Percentiles rank a stretch among this genome's conserved stretches.
These are phyloP conservation scores for Polygonum maritimum DNA, from an alignment of 148 eudicot genomes.

Conservation along the genomic window DNA sequence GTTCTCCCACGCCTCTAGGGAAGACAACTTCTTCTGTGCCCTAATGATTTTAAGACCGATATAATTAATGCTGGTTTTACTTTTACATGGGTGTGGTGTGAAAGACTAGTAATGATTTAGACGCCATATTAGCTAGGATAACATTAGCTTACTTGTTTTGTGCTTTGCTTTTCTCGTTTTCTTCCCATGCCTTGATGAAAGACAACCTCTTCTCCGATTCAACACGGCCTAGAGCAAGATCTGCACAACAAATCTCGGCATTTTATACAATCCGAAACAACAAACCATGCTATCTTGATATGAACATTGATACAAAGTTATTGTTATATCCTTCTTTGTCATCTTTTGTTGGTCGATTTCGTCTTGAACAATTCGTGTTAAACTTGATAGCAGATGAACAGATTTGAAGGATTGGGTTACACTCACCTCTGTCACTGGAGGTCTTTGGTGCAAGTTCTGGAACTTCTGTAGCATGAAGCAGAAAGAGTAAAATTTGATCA, in stretches of 20 bases:
- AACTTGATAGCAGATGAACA: background rate
- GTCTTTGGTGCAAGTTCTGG: background rate
- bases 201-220: constrained; percentile 67
- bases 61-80: background rate
- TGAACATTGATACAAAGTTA: too few relatives aligned
- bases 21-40: constrained; percentile 57
- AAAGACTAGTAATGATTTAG: background rate
- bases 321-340: background rate
- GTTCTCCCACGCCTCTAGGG: constrained; percentile 61
- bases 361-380: background rate
- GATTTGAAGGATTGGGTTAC: background rate
- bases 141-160: constrained; percentile 18
- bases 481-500: background rate
- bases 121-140: background rate
- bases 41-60: constrained; percentile 19
- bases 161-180: constrained; percentile 60
- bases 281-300: background rate
- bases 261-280: background rate
- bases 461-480: background rate
- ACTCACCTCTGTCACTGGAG: background rate
- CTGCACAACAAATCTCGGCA: constrained; percentile 15
- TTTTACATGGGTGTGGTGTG: background rate
- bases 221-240: constrained; percentile 55
- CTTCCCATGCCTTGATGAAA: constrained; percentile 94
- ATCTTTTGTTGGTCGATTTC: background rate